Percentiles rank a stretch among this genome's conserved stretches.
Evolutionary conservation across 768 basidiomycete species (phyloP).

Genomic region (Pisolithus microcarpus): DNA sequence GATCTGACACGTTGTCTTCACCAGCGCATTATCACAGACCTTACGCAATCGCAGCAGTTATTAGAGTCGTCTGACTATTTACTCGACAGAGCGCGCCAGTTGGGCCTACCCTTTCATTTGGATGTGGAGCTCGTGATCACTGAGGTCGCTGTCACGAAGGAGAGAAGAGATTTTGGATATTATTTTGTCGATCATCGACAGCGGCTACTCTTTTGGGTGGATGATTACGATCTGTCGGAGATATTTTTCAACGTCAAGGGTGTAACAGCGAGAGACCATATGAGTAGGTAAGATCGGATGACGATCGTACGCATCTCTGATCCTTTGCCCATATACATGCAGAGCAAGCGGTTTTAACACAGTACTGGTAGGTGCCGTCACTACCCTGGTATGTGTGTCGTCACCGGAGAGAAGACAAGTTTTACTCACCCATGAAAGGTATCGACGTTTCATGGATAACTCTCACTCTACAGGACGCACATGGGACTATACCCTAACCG

Average conservation of each 20-base stretch:
- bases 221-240: slow-evolving; percentile 27
- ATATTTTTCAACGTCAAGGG: slow-evolving; percentile 34
- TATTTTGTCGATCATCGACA: slow-evolving; percentile 40
- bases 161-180: slow-evolving; percentile 19
- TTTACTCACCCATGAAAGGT: background rate
- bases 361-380: slow-evolving; percentile 16
- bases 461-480: slow-evolving; percentile 2
- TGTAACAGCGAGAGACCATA: slow-evolving; percentile 30
- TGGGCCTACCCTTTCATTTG: background rate
- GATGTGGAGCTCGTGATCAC: slow-evolving; percentile 3
- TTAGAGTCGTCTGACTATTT: background rate
- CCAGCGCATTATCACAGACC: slow-evolving; percentile 2
- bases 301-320: background rate
- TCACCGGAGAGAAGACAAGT: background rate
- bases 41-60: background rate
- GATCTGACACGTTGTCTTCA: background rate
- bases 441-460: background rate
- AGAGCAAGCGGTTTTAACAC: slow-evolving; percentile 15
- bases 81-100: background rate
- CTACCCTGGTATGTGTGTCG: background rate
- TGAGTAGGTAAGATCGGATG: slow-evolving; percentile 27
- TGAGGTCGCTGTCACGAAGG: background rate
- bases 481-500: slow-evolving; percentile 3
- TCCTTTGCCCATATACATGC: background rate
- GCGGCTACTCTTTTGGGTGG: slow-evolving; percentile 42